Evolutionary conservation across 495 filamentous ascomycete species (phyloP), one percentile per base, ranked within the genome.

Genomic region (Parathielavia hyrcaniae): DNA sequence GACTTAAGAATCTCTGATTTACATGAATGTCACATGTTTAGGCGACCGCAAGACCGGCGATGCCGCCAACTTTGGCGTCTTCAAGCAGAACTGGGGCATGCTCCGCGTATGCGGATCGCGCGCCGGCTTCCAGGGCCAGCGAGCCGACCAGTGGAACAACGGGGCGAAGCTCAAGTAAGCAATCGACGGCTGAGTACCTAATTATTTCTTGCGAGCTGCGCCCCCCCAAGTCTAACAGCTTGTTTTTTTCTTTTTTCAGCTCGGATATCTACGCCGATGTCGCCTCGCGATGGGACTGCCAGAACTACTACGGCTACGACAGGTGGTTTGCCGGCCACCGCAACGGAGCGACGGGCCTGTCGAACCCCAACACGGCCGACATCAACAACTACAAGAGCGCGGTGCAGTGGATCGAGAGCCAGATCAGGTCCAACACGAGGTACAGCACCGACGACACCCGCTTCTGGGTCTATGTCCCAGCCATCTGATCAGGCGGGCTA

Each of bases 291-390:
- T 51, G 34, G 49, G 49, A 51, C 1, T 51, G 49, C 49, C 49
- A 51, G 49, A 12, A 51, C 4, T 51, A 51, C 34, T 51, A 51
- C 34, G 49, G 49, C 34, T 51, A 51, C 49, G 49, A 51, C 49
- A 51, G 23, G 35, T 51, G 49, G 49, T 38, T 51, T 22, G 49
- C 49, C 6, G 49, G 49, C 10, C 49, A 51, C n/a, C 49, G 49
- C 49, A 51, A 51, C 49, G 49, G 49, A 7, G 49, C 49, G 6
- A 13, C 13, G n/a, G 49, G 49, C 0, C 49, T 51, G 16, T 3
- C n/a, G 11, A 39, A 51, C 49, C 47, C 49, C 9, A 22, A 51
- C 49, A 51, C 49, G 1, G n/a, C 20, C 10, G 49, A 51, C 34
- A 51, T 51, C 34, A 51, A 51, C 34, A 51, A 51, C 49, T 51